A percentile compares a stretch with the other conserved stretches of the same genome.
Evolutionary conservation across 129 eudicot genomes (phyloP).

Genomic region (Cynara cardunculus): DNA sequence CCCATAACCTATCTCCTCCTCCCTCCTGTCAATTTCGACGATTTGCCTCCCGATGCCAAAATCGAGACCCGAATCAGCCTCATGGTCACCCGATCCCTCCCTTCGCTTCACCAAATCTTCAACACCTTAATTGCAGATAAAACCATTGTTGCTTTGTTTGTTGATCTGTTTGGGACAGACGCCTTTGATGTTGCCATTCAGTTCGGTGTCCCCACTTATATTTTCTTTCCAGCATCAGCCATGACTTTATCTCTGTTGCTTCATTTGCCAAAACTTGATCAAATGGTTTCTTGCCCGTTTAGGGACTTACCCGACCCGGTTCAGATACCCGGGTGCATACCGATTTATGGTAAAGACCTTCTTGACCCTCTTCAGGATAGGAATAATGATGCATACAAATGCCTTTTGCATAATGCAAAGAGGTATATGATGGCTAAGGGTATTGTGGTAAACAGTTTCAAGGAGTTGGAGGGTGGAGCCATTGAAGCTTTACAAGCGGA

Average conservation of each 20-base stretch:
- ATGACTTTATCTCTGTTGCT: slow-evolving; percentile 35
- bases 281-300: slow-evolving; percentile 37
- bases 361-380: slow-evolving; percentile 46
- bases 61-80: slow-evolving; percentile 44
- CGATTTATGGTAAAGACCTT: slow-evolving; percentile 45
- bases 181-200: slow-evolving; percentile 54
- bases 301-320: slow-evolving; percentile 42
- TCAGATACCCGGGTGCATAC: slow-evolving; percentile 54
- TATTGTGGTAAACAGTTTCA: slow-evolving; percentile 44
- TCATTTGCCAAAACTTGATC: slow-evolving; percentile 45
- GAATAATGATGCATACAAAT: slow-evolving; percentile 48
- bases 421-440: slow-evolving; percentile 57
- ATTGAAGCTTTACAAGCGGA: slow-evolving; percentile 22
- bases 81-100: slow-evolving; percentile 36
- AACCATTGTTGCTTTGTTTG: slow-evolving; percentile 33
- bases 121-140: slow-evolving; percentile 9
- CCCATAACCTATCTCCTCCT: slow-evolving; percentile 36
- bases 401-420: slow-evolving; percentile 40
- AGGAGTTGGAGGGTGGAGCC: slow-evolving; percentile 48
- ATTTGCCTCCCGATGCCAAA: slow-evolving; percentile 29
- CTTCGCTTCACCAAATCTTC: slow-evolving; percentile 28
- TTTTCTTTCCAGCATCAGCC: slow-evolving; percentile 46
- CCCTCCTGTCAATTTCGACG: slow-evolving; percentile 42
- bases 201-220: slow-evolving; percentile 28
- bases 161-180: slow-evolving; percentile 48